Evolutionary conservation across 2,329 filamentous ascomycete genomes (phyloP).

Genomic region (Pseudogymnoascus sp.): DNA sequence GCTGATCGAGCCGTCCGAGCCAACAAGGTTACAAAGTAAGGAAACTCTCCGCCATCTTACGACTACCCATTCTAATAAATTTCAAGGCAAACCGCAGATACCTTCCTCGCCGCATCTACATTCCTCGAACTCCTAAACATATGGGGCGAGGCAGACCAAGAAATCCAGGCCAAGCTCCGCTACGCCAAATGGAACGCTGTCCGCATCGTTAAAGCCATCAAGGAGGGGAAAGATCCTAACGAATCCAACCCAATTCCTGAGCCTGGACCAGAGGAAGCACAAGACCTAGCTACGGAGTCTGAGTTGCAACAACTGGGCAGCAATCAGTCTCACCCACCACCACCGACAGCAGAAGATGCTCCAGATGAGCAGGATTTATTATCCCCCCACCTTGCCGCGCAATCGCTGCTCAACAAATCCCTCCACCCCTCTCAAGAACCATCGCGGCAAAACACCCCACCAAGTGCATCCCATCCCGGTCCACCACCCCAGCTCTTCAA

Average conservation of each 20-base stretch:
- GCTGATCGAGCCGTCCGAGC: constrained; percentile 75
- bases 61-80: constrained; percentile 4
- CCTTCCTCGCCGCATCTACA: constrained; percentile 83
- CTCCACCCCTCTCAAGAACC: constrained; percentile 33
- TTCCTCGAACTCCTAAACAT: constrained; percentile 84
- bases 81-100: constrained; percentile 77
- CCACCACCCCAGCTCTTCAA: not conserved
- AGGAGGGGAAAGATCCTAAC: constrained; percentile 87
- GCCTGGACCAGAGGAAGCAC: constrained; percentile 35
- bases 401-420: constrained; percentile 41
- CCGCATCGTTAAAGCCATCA: constrained; percentile 82
- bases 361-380: constrained; percentile 47
- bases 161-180: constrained; percentile 80
- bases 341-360: constrained; percentile 49
- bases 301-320: constrained; percentile 48
- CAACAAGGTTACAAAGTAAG: constrained; percentile 78
- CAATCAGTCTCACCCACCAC: constrained; percentile 6
- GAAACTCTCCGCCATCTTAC: constrained; percentile 23
- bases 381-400: constrained; percentile 34
- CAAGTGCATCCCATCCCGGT: not conserved
- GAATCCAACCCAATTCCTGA: constrained; percentile 69
- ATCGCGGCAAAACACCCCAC: constrained; percentile 16
- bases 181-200: constrained; percentile 95
- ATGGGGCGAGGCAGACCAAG: constrained; percentile 68
- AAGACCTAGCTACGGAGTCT: constrained; percentile 45